Conservation (phyloP, 345 rosid species). For the Fremontodendron californicum region DNA sequence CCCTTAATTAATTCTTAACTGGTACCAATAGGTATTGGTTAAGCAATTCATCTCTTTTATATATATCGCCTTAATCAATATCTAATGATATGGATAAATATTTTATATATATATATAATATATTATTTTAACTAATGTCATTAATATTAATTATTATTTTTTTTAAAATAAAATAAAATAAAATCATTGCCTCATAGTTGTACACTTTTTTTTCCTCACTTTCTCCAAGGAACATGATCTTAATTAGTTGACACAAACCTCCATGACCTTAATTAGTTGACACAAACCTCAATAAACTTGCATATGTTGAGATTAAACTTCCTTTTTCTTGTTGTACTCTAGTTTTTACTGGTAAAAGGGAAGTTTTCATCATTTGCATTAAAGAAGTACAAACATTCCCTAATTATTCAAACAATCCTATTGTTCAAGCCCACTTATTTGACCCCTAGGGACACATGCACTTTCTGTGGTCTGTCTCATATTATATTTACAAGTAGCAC, state of each 20-base stretch:
- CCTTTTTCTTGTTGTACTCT: neutral
- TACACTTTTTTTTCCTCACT: neutral
- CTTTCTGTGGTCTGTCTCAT: neutral
- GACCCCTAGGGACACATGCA: slow-evolving; percentile 13
- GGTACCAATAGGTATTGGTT: no score
- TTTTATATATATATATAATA: no score
- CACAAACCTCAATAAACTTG: neutral
- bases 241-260: no score
- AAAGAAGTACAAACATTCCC: slow-evolving; percentile 14
- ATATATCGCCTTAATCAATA: no score
- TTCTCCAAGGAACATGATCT: neutral
- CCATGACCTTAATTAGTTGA: neutral
- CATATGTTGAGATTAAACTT: neutral
- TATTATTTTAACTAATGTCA: no score
- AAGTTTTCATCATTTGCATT: neutral
- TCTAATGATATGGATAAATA: no score
- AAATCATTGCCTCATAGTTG: neutral
- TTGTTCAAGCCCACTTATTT: slow-evolving; percentile 15
- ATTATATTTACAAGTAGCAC: neutral
- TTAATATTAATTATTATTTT: no score
- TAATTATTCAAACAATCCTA: neutral
- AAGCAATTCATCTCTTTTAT: no score
- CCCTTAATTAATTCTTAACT: no score
- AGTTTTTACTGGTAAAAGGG: neutral
- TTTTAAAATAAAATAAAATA: no score